Evolutionary conservation across 805 yeast genomes (phyloP).

Genomic region (Candida fluviatilis): DNA sequence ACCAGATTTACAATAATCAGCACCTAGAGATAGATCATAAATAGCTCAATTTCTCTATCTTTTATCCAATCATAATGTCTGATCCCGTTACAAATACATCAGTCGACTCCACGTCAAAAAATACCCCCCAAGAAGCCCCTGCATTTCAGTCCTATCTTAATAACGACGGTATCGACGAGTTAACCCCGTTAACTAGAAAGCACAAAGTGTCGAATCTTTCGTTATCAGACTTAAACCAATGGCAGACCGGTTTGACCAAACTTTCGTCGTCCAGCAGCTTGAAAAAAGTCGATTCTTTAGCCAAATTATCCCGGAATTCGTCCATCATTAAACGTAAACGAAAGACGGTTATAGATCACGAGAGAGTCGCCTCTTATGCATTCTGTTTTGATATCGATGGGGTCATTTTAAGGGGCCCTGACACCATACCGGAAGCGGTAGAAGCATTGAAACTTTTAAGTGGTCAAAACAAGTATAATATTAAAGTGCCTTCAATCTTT

Average conservation of each 20-base stretch:
- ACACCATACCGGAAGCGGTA: constrained; percentile 75
- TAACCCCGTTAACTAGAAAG: constrained; percentile 58
- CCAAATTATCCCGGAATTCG: constrained; percentile 43
- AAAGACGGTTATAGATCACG: constrained; percentile 59
- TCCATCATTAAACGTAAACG: constrained; percentile 44
- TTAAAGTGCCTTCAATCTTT: constrained; percentile 76
- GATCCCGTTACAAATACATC: not conserved
- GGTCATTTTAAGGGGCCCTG: constrained; percentile 80
- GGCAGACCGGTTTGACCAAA: constrained; percentile 49
- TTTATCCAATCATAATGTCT: too few relatives aligned
- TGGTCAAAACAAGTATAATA: constrained; percentile 73
- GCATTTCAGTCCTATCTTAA: constrained; percentile 54
- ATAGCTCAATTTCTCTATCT: too few relatives aligned
- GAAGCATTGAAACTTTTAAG: constrained; percentile 69
- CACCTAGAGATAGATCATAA: too few relatives aligned
- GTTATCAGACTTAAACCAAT: constrained; percentile 60
- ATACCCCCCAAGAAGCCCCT: constrained; percentile 1
- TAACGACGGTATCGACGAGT: constrained; percentile 68
- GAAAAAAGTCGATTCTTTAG: constrained; percentile 41
- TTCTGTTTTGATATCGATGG: constrained; percentile 95
- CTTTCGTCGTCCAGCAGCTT: constrained; percentile 32
- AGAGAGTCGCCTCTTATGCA: constrained; percentile 74
- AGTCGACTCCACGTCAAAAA: not conserved
- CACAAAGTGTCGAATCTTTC: constrained; percentile 65
- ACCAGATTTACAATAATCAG: too few relatives aligned